A percentile compares a stretch with the other conserved stretches of the same genome.
Evolutionary conservation across 2,329 filamentous ascomycete genomes (phyloP).

Genomic region (Eutypa lata): DNA sequence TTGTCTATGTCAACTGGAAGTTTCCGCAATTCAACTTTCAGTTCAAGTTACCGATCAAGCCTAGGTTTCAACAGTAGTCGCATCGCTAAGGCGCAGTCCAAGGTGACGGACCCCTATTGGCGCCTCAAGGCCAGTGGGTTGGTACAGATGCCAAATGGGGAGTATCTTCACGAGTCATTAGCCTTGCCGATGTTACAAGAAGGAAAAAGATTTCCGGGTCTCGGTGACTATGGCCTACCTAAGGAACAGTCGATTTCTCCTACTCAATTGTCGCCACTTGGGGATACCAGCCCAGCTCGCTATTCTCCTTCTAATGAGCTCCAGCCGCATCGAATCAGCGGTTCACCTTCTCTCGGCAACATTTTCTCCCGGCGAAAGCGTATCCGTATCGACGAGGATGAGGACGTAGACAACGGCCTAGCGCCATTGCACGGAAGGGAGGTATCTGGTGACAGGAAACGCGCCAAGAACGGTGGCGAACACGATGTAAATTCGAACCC

Average conservation of each 20-base stretch:
- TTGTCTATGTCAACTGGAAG: slow-evolving; percentile 28
- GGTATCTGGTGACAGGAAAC: slow-evolving; percentile 18
- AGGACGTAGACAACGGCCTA: slow-evolving; percentile 16
- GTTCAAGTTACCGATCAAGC: slow-evolving; percentile 32
- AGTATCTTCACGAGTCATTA: slow-evolving; percentile 50
- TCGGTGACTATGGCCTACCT: slow-evolving; percentile 35
- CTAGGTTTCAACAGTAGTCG: slow-evolving; percentile 29
- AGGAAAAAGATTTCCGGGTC: slow-evolving; percentile 35
- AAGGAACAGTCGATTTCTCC: slow-evolving; percentile 15
- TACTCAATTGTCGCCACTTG: slow-evolving; percentile 12
- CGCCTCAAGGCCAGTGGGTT: slow-evolving; percentile 35
- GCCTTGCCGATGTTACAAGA: slow-evolving; percentile 42
- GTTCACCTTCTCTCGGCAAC: slow-evolving; percentile 16
- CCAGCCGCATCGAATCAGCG: slow-evolving; percentile 8
- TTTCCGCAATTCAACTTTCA: slow-evolving; percentile 29
- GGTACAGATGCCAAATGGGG: slow-evolving; percentile 51
- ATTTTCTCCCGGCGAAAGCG: slow-evolving; percentile 24
- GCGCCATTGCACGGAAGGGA: slow-evolving; percentile 16
- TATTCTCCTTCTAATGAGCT: slow-evolving; percentile 4
- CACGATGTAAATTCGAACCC: slow-evolving; percentile 4
- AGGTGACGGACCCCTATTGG: slow-evolving; percentile 33
- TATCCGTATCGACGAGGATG: slow-evolving; percentile 1
- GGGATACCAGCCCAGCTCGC: slow-evolving; percentile 3
- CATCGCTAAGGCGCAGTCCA: slow-evolving; percentile 26
- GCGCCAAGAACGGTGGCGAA: slow-evolving; percentile 19